phyloP scores from a whole-genome alignment of 1,139 yeast species.

The Blastobotrys indianensis region DNA sequence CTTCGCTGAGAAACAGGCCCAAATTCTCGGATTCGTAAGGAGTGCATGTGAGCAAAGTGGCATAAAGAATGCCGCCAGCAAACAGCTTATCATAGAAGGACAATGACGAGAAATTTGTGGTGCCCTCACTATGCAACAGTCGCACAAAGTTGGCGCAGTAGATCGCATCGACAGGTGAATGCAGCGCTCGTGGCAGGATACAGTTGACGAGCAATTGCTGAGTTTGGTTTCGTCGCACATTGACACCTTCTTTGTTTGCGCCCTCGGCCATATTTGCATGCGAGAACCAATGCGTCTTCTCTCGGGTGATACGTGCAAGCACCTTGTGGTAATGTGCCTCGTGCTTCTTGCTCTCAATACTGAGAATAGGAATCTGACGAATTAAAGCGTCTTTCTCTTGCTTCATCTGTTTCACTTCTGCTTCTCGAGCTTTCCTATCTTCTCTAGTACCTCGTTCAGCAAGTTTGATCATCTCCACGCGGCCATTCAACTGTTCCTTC shows the following conservation, averaged over 20 bases:
- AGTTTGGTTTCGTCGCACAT: constrained; percentile 28
- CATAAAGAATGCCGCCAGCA: constrained; percentile 45
- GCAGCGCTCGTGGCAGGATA: constrained; percentile 67
- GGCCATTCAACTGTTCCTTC: constrained; percentile 16
- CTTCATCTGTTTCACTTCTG: constrained; percentile 13
- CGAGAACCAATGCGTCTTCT: constrained; percentile 34
- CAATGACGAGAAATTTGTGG: constrained; percentile 43
- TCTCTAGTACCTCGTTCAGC: constrained; percentile 14
- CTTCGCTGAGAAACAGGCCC: constrained; percentile 63
- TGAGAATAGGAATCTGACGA: constrained; percentile 24
- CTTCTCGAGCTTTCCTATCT: constrained; percentile 4
- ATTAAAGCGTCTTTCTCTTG: constrained; percentile 19
- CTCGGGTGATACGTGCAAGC: constrained; percentile 29
- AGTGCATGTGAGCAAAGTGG: constrained; percentile 65
- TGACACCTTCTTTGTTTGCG: constrained; percentile 24
- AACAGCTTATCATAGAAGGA: constrained; percentile 47
- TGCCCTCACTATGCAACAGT: constrained; percentile 41
- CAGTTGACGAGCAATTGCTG: constrained; percentile 54
- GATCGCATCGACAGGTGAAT: constrained; percentile 82
- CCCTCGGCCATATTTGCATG: constrained; percentile 12
- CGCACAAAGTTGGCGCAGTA: constrained; percentile 60
- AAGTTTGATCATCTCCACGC: constrained; percentile 13
- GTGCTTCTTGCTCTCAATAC: constrained; percentile 31
- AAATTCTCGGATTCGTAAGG: constrained; percentile 75
- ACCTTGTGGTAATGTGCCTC: constrained; percentile 33